phyloP scores from a whole-genome alignment of 148 eudicot species.

The Rhododendron simsii region DNA sequence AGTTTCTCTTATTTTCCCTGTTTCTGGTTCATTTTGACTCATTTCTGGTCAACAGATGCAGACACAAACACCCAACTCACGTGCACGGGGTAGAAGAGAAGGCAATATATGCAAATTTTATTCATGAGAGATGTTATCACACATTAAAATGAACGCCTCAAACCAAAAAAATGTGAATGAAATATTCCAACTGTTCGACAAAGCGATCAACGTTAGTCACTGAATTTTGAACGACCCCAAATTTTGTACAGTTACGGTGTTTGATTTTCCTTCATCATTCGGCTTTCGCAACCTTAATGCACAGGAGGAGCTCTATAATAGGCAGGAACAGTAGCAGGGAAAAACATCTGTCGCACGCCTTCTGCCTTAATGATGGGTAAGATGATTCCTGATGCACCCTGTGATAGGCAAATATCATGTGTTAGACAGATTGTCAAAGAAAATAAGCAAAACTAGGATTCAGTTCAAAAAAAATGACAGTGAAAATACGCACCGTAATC shows the following conservation, averaged over 20 bases:
- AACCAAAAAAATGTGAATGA: not conserved
- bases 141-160: not conserved
- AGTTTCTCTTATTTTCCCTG: not conserved
- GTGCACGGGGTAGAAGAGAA: not conserved
- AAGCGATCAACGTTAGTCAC: not conserved
- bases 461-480: not conserved
- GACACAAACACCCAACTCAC: not conserved
- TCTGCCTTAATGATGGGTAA: slow-evolving; percentile 91
- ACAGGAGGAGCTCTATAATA: slow-evolving; percentile 75
- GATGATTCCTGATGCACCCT: slow-evolving; percentile 91
- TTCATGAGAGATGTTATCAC: not conserved
- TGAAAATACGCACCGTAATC: slow-evolving; percentile 47
- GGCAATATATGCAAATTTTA: not conserved
- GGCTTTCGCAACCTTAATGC: slow-evolving; percentile 6
- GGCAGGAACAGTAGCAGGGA: slow-evolving; percentile 86
- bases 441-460: not conserved
- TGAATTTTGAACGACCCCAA: not conserved
- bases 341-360: slow-evolving; percentile 92
- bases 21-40: not conserved
- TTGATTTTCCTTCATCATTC: not conserved
- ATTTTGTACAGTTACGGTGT: not conserved
- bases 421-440: not conserved
- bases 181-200: not conserved
- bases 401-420: not conserved
- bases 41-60: not conserved